Evolutionary conservation across 345 rosid species (phyloP).

Genomic region (Mangifera indica): DNA sequence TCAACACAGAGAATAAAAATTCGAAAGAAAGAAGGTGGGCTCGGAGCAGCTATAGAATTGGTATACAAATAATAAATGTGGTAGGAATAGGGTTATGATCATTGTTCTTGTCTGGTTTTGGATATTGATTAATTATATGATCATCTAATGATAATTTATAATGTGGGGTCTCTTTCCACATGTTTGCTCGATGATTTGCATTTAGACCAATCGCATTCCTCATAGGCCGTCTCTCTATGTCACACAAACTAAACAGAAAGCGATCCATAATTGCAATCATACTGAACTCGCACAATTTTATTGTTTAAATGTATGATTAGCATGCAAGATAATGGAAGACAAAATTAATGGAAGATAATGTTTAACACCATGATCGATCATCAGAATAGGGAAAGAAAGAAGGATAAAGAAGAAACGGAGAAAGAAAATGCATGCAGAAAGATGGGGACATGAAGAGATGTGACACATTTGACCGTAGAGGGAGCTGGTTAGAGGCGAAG

Average conservation of each 20-base stretch:
- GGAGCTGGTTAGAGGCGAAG: slow-evolving; percentile 46
- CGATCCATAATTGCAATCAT: neutral
- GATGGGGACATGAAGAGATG: slow-evolving; percentile 23
- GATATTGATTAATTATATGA: neutral
- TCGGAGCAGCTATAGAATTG: neutral
- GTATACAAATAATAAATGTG: slow-evolving; percentile 2
- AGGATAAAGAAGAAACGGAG: neutral
- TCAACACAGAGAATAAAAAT: slow-evolving; percentile 1
- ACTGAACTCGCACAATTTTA: too few species aligned
- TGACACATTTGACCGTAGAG: slow-evolving; percentile 36
- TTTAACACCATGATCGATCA: neutral
- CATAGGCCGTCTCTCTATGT: slow-evolving; percentile 14
- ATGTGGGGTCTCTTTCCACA: slow-evolving; percentile 28
- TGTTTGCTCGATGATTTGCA: slow-evolving; percentile 29
- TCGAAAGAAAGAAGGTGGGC: neutral
- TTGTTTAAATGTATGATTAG: too few species aligned
- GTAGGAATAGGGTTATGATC: slow-evolving; percentile 16
- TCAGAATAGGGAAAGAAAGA: neutral
- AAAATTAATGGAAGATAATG: neutral
- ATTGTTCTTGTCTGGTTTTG: slow-evolving; percentile 20
- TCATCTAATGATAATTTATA: neutral
- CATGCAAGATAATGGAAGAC: neutral
- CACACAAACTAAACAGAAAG: neutral
- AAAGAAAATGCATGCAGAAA: slow-evolving; percentile 2
- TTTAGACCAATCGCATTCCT: slow-evolving; percentile 28